Evolutionary conservation across 192 early-diverging fungal species (phyloP).

Genomic region (Coemansia sp.): DNA sequence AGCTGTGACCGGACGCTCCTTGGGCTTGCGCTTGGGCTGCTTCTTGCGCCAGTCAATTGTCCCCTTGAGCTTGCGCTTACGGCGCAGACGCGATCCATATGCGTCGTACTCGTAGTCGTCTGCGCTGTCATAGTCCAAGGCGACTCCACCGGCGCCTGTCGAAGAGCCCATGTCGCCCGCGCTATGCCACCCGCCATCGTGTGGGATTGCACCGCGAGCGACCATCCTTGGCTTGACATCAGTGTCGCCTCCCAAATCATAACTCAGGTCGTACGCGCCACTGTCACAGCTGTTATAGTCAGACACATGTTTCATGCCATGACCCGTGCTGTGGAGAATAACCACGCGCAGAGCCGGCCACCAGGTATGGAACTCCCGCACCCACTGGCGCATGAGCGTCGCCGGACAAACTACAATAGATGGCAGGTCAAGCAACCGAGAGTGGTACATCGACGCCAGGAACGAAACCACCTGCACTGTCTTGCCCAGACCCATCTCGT

Average conservation of each 20-base stretch:
- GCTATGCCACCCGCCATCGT: background rate
- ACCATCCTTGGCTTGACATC: slow-evolving; percentile 7
- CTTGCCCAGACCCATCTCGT: slow-evolving; percentile 97
- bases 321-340: slow-evolving; percentile 87
- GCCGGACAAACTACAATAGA: slow-evolving; percentile 74
- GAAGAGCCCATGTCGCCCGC: background rate
- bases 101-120: slow-evolving; percentile 57
- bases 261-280: background rate
- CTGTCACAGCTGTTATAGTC: background rate
- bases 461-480: slow-evolving; percentile 91
- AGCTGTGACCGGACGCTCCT: slow-evolving; percentile 3
- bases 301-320: slow-evolving; percentile 60
- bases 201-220: slow-evolving; percentile 2
- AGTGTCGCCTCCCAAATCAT: slow-evolving; percentile 8
- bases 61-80: slow-evolving; percentile 52
- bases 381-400: slow-evolving; percentile 82
- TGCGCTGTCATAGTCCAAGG: slow-evolving; percentile 33
- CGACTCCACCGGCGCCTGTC: background rate
- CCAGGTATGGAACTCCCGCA: slow-evolving; percentile 80
- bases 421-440: slow-evolving; percentile 64
- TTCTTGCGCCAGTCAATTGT: slow-evolving; percentile 42
- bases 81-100: slow-evolving; percentile 51
- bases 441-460: slow-evolving; percentile 78
- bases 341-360: slow-evolving; percentile 88
- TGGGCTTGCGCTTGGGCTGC: slow-evolving; percentile 19